Evolutionary conservation across 1,284 basidiomycete genomes (phyloP), one percentile per base, ranked within the genome.

Genomic region (Abortiporus biennis): DNA sequence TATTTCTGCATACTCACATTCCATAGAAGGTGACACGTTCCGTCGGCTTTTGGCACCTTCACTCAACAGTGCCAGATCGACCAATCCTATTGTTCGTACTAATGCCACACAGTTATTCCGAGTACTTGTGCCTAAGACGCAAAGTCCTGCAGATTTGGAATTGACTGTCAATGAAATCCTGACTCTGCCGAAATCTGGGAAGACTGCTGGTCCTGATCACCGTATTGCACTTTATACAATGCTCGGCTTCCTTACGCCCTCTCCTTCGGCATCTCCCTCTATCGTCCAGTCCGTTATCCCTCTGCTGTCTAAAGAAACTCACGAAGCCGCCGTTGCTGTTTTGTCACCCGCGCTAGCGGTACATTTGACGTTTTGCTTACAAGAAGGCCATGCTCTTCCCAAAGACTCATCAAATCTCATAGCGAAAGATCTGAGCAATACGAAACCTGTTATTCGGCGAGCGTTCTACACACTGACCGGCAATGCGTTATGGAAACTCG

Each of bases 201-300:
- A 95, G 67, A 89, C 90, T 0, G 68, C 82, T 0, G 89, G 89
- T 2, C 75, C 87, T 2, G 92, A 94, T 47, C 91, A 97, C 58
- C 82, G 92, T n/a, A 63, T 80, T 4, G 71, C 83, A 0, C 67
- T 97, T 8, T 92, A 89, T 62, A 74, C 76, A 6, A 90, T 96
- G 78, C 69, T 92, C 2, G 62, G 71, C 2, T 62, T 57, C 25
- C 50, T 94, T 3, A 63, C 68, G 1, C 71, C 82, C 1, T 73
- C 77, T 2, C 50, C 64, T 2, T 53, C 56, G 0, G 67, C 77
- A 1, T 90, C 89, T 1, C 42, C 59, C 2, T 55, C 65, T 0
- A 63, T 92, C 12, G 59, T 84, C 0, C 71, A 80, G 40, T 68
- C 72, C 0, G 61, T 79, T 1, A 69, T 76, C 0, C 65, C 73